A percentile compares a stretch with the other conserved stretches of the same genome.
These are phyloP conservation scores for Phytopythium chamaehyphon DNA, from an alignment of 352 stramenopile species.

Conservation along the genomic window DNA sequence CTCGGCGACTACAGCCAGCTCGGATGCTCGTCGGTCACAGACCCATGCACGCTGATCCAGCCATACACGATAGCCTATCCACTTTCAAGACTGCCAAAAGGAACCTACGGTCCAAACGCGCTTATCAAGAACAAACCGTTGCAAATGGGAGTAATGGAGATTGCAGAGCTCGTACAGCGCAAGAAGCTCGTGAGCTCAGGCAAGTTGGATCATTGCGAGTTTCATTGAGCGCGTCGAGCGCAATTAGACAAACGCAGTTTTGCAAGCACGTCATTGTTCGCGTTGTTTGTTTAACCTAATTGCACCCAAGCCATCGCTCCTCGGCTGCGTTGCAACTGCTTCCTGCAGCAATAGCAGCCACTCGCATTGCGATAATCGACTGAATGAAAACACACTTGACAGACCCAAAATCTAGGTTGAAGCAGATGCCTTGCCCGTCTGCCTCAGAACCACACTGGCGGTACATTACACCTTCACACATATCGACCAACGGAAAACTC, in stretches of 20 bases:
- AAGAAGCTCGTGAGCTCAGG: background rate
- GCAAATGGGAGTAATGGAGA: conserved; percentile 60
- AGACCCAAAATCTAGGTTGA: conserved; percentile 18
- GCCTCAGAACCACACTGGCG: conserved; percentile 11
- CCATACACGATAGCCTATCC: conserved; percentile 63
- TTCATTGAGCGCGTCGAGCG: too few relatives aligned
- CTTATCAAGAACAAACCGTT: conserved; percentile 83
- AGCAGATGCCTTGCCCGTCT: conserved; percentile 21
- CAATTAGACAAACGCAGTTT: background rate
- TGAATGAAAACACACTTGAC: conserved; percentile 15
- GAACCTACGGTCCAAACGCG: conserved; percentile 59
- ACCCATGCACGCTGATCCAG: conserved; percentile 64
- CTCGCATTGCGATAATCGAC: conserved; percentile 19
- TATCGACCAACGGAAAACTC: conserved; percentile 3
- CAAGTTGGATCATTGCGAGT: too few relatives aligned
- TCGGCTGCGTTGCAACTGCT: conserved; percentile 14
- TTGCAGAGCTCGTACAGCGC: conserved; percentile 22
- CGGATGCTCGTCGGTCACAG: conserved; percentile 65
- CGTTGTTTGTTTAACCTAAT: background rate
- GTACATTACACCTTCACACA: conserved; percentile 19
- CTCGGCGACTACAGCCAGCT: conserved; percentile 70
- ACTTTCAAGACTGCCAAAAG: conserved; percentile 56
- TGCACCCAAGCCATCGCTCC: conserved; percentile 24
- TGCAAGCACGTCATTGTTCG: background rate
- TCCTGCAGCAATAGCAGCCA: conserved; percentile 15